Base-by-base conservation (phyloP, 2,329 filamentous ascomycete species). In the Colletotrichum liaoningense region DNA sequence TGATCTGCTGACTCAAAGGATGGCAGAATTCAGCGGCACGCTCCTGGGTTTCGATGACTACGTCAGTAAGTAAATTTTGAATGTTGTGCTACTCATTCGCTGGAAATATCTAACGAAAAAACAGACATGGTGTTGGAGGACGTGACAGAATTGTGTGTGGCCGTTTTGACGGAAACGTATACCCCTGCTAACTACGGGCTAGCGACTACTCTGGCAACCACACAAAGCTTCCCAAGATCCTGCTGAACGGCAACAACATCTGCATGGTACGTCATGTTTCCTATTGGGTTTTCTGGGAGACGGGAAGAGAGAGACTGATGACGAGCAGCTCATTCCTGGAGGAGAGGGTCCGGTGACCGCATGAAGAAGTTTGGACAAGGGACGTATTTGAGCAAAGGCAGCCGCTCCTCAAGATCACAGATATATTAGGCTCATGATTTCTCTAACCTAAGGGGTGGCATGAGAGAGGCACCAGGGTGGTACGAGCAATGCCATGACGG, bases 1-100 rank as follows among this genome's bases (percentile, higher is more conserved):
- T 28, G 26, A 26, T 22, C 22, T 38, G 22, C 74, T 73, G 35
- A 75, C 42, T 14, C 52, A 19, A 35, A 56, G 38, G 49, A 55
- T 8, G 70, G 57, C 81, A 98, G 97, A 99, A 84, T 99, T 99
- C 86, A 94, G 94, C 78, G 97, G 97, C 67, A 98, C 95, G 8
- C 89, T 99, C 30, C 90, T 98, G 68, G 97, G 97, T 3, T 99
- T 99, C 80, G 97, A 99, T 82, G 97, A 99, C 89, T 99, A 98
- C 87, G 97, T 99, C 89, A 99, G 95, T 98, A 89, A 87, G 96
- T 98, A 55, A 69, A 56, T 35, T 19, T 28, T 19, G 22, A 5
- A 49, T 28, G 9, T 26, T 26, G 54, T 24, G 57, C 46, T 46
- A 8, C 52, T 2, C 26, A 19, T 8, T 8, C 49, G 4, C 7